These are phyloP conservation scores for Hansfordia pulvinata DNA, from an alignment of 2,329 filamentous ascomycete genomes.

Conservation along the genomic window DNA sequence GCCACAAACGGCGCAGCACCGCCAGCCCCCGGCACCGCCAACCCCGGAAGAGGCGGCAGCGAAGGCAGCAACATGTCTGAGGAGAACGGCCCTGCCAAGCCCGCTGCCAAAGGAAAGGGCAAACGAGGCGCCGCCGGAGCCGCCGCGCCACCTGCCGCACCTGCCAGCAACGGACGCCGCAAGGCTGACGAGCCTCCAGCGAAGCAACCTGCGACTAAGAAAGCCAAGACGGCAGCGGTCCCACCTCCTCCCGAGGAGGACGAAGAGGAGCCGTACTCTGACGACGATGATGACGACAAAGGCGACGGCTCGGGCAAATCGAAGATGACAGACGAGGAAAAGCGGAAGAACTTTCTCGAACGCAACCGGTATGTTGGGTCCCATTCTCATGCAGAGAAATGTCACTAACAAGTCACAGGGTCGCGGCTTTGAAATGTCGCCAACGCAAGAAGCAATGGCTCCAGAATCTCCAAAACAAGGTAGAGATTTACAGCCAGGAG, in stretches of 20 bases:
- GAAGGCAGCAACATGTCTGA: slow-evolving; percentile 62
- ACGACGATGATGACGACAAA: slow-evolving; percentile 35
- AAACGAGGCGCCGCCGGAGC: slow-evolving; percentile 44
- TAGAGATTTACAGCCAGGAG: slow-evolving; percentile 83
- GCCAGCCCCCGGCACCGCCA: no score
- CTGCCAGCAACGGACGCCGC: slow-evolving; percentile 51
- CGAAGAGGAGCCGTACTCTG: slow-evolving; percentile 38
- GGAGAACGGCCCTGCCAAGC: slow-evolving; percentile 54
- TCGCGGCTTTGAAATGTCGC: slow-evolving; percentile 90
- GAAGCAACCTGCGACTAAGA: slow-evolving; percentile 57
- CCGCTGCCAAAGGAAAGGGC: slow-evolving; percentile 50
- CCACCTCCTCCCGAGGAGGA: slow-evolving; percentile 20
- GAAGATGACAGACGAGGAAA: slow-evolving; percentile 98
- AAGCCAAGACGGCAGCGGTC: slow-evolving; percentile 48
- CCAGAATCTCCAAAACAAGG: slow-evolving; percentile 84
- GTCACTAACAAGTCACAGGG: slow-evolving; percentile 36
- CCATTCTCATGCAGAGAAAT: no score
- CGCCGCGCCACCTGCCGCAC: no score
- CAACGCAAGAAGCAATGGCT: slow-evolving; percentile 99
- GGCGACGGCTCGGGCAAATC: slow-evolving; percentile 45
- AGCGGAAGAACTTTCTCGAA: slow-evolving; percentile 94
- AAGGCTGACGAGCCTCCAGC: slow-evolving; percentile 57
- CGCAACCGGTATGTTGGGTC: slow-evolving; percentile 76
- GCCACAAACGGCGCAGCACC: slow-evolving; percentile 32
- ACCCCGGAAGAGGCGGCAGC: slow-evolving; percentile 46